A percentile compares a stretch with the other conserved stretches of the same genome.
Evolutionary conservation across 179 eudicot species (phyloP).

Genomic region (Nepenthes alata): DNA sequence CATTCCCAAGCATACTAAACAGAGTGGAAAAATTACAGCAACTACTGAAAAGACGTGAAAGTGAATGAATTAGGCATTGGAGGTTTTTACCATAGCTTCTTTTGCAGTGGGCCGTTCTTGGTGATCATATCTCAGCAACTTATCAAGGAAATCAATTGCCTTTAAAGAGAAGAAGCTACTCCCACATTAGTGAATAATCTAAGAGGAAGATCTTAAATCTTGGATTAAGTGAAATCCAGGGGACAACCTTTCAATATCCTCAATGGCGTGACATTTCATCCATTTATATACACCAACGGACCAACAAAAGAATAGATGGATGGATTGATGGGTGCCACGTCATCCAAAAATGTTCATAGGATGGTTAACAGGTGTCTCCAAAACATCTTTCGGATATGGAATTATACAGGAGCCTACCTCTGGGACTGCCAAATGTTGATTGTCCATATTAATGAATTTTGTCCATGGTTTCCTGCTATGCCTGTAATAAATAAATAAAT

Average conservation of each 20-base stretch:
- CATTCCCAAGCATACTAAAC: too few relatives aligned
- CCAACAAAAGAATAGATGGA: too few relatives aligned
- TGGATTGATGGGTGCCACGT: too few relatives aligned
- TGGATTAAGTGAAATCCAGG: not conserved
- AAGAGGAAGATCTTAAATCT: not conserved
- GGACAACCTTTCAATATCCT: constrained; percentile 32
- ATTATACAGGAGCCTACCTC: constrained; percentile 32
- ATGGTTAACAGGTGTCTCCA: too few relatives aligned
- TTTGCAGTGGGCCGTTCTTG: constrained; percentile 94
- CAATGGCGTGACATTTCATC: too few relatives aligned
- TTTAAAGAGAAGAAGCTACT: constrained; percentile 9
- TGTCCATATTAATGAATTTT: constrained; percentile 69
- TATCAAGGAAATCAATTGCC: constrained; percentile 91
- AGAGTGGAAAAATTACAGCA: too few relatives aligned
- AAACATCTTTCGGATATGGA: too few relatives aligned
- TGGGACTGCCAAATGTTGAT: constrained; percentile 84
- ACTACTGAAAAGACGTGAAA: too few relatives aligned
- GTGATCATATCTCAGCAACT: constrained; percentile 78
- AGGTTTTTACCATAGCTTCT: constrained; percentile 74
- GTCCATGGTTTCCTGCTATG: constrained; percentile 80
- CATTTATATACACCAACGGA: too few relatives aligned
- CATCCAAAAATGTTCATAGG: too few relatives aligned
- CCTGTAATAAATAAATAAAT: constrained; percentile 20
- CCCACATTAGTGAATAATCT: not conserved
- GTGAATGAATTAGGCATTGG: not conserved